Evolutionary conservation across 805 yeast species (phyloP), one percentile per base, ranked within the genome.

Genomic region (Metschnikowia henanensis): DNA sequence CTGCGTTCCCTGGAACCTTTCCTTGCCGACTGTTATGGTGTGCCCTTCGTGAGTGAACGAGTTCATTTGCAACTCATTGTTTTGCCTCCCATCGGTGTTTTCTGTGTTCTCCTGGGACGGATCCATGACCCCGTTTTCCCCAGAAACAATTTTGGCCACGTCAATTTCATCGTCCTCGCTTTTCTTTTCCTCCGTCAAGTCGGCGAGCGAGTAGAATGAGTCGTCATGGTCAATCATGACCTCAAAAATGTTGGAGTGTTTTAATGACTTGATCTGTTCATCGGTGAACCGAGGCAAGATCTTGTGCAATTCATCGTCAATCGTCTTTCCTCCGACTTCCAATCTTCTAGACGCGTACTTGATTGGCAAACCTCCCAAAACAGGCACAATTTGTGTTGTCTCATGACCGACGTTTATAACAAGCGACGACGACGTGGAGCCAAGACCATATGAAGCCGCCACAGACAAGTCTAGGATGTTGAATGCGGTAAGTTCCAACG

Each of bases 111-210:
- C 63, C 22, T 60, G 64, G 33, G 50, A 57, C 3, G 12, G 33
- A 17, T 22, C 37, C 4, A 30, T 19, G 3, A 4, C 30, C 55
- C 45, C 80, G 49, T 83, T 79, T 12, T 83, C 89, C 49, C 87
- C 83, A 1, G 94, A 79, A 10, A 91, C 94, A 53, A 91, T 81
- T 31, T 90, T 88, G 2, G 97, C 96, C 37, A 92, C 90, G 61
- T 92, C 96, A 30, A 89, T 74, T 3, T 82, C 80, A 41, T 89
- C 95, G 23, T 85, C 92, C 5, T 70, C 74, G 13, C 61, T 65
- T 2, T 57, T 61, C 22, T 46, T 36, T 3, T 21, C 30, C 21
- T 58, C 50, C 26, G 50, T 52, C 43, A 74, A 63, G 26, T 76
- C 83, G 38, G 77, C 81, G 45, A 74, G 59, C 17, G 84, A 82